These are phyloP conservation scores for Astraeus odoratus DNA, from an alignment of 768 basidiomycete genomes.

Conservation along the genomic window DNA sequence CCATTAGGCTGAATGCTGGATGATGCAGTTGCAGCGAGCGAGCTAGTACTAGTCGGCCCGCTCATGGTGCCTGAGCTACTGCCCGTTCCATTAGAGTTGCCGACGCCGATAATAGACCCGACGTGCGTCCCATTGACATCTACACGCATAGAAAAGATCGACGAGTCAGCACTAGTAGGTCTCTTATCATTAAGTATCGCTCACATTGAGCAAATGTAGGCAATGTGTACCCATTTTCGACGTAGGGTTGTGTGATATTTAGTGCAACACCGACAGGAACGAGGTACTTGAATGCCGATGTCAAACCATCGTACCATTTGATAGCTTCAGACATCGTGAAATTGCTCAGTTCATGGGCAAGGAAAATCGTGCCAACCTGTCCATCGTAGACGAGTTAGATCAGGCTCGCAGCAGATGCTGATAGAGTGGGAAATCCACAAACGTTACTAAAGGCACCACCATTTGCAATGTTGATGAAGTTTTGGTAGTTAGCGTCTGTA, in stretches of 20 bases:
- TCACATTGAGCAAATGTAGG: constrained; percentile 19
- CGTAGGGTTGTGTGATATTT: constrained; percentile 48
- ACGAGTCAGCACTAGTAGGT: neutral
- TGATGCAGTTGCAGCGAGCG: neutral
- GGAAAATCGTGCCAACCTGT: constrained; percentile 44
- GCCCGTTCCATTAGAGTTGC: neutral
- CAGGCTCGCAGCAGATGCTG: neutral
- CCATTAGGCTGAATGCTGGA: neutral
- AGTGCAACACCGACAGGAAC: constrained; percentile 49
- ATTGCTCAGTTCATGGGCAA: constrained; percentile 55
- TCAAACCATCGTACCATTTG: constrained; percentile 40
- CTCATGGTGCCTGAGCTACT: neutral
- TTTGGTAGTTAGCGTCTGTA: constrained; percentile 45
- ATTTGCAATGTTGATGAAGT: constrained; percentile 41
- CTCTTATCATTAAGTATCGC: neutral
- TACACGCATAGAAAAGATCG: neutral
- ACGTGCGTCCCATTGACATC: neutral
- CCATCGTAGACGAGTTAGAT: neutral
- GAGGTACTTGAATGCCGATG: constrained; percentile 38
- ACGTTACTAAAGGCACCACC: constrained; percentile 37
- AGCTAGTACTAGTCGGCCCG: neutral
- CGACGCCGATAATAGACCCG: neutral
- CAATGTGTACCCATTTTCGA: constrained; percentile 37
- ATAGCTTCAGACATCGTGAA: constrained; percentile 54
- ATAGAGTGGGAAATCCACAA: neutral